Evolutionary conservation across 1,284 basidiomycete genomes (phyloP).

Genomic region (Marasmius sp.): DNA sequence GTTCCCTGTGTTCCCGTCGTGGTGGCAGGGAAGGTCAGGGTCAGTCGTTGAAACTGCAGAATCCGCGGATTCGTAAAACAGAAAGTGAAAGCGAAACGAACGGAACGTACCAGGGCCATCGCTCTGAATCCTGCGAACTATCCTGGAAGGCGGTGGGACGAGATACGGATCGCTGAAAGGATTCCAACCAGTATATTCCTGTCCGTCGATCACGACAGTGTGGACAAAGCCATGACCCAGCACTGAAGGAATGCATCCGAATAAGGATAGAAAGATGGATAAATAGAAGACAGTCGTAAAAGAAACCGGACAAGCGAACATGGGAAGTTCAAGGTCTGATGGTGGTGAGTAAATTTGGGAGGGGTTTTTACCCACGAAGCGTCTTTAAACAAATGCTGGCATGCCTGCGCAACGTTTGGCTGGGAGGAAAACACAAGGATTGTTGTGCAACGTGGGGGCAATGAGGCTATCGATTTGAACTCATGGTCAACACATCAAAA

Average conservation of each 20-base stretch:
- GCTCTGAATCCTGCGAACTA: constrained; percentile 33
- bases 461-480: not conserved
- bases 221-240: constrained; percentile 35
- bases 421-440: not conserved
- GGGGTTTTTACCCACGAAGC: not conserved
- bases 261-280: not conserved
- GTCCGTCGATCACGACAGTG: constrained; percentile 26
- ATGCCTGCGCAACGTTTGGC: not conserved
- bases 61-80: not conserved
- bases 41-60: constrained; percentile 25
- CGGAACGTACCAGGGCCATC: constrained; percentile 31
- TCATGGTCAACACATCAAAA: not conserved
- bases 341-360: not conserved
- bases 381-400: not conserved
- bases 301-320: not conserved
- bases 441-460: not conserved
- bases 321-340: not conserved
- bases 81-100: not conserved
- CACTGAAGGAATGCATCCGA: constrained; percentile 9
- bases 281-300: not conserved
- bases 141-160: constrained; percentile 20
- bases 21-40: constrained; percentile 33
- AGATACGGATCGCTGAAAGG: constrained; percentile 37
- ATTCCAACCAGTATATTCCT: constrained; percentile 35
- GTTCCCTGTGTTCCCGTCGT: constrained; percentile 31